Evolutionary conservation across 345 rosid genomes (phyloP), one percentile per base, ranked within the genome.

Genomic region (Murraya koenigii): DNA sequence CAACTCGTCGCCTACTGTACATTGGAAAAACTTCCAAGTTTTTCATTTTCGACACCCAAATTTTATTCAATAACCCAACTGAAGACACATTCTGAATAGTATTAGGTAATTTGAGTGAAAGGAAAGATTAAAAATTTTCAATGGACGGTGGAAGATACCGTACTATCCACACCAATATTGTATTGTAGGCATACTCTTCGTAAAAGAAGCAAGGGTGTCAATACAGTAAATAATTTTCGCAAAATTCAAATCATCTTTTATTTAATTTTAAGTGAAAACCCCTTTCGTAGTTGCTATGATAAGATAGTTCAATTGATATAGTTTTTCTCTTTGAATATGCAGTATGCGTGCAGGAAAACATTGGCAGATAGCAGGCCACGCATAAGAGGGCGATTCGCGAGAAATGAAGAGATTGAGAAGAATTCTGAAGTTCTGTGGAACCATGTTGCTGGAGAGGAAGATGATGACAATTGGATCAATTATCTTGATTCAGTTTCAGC

Each of bases 341-440:
- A 95, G 99, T 96, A 96, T 76, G 95, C 84, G 39, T 96, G 99
- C 82, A 87, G 99, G 89, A 96, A 96, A 86, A 92, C 97, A 11
- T 79, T 96, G 86, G 99, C 99, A 13, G 98, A 96, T 62, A 92
- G 97, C 77, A 85, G 99, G 85, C 99, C 97, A 70, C 88, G 99
- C 22, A 91, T 96, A 63, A 83, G 99, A 84, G 99, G 99, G 4
- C 79, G 99, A 54, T 96, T 96, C 71, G 97, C 96, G 10, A 90
- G 93, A 83, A 96, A 89, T n/a, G 95, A 89, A 63, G 99, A 93
- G 76, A 88, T 76, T 9, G 92, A 87, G 73, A 88, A 85, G 77
- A 75, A 76, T 63, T 82, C 81, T 60, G 89, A 86, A 56, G 86
- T 68, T 69, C 85, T 84, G 49, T 87, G 91, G 90, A 83, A 44